A percentile compares a stretch with the other conserved stretches of the same genome.
phyloP scores from a whole-genome alignment of 441 rosid genomes.

The Pelargonium myrrhifolium region DNA sequence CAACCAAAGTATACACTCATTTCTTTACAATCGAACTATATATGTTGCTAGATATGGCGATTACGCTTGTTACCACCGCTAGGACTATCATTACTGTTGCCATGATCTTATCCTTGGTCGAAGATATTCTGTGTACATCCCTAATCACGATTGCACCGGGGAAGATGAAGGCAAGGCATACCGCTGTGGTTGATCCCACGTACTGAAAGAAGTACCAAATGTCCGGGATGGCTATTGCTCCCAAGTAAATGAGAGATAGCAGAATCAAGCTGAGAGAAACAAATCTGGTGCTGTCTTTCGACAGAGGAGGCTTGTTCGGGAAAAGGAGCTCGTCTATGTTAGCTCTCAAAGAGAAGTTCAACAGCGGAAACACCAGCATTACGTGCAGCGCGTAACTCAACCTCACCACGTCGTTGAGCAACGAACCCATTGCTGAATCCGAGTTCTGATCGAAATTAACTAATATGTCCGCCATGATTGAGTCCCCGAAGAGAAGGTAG shows the following conservation, averaged over 20 bases:
- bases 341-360: constrained; percentile 67
- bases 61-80: constrained; percentile 55
- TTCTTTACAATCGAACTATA: constrained; percentile 22
- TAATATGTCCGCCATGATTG: constrained; percentile 65
- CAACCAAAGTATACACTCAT: background rate
- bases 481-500: constrained; percentile 65
- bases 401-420: constrained; percentile 54
- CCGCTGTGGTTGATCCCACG: constrained; percentile 73
- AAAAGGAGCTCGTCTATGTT: constrained; percentile 61
- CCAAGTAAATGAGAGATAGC: constrained; percentile 39
- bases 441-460: constrained; percentile 62
- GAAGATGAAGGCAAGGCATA: constrained; percentile 69
- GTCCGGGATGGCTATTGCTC: constrained; percentile 60
- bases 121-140: constrained; percentile 60
- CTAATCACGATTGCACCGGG: constrained; percentile 76
- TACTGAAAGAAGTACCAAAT: constrained; percentile 81
- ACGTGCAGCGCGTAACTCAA: constrained; percentile 76
- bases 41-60: constrained; percentile 66
- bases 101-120: constrained; percentile 43
- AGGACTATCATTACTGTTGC: constrained; percentile 53
- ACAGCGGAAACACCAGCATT: constrained; percentile 68
- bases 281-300: constrained; percentile 51
- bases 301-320: constrained; percentile 32
- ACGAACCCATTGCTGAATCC: constrained; percentile 37
- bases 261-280: constrained; percentile 38